A percentile compares a stretch with the other conserved stretches of the same genome.
Evolutionary conservation across 176 grass and related monocot genomes (phyloP).

Genomic region (Canna indica): DNA sequence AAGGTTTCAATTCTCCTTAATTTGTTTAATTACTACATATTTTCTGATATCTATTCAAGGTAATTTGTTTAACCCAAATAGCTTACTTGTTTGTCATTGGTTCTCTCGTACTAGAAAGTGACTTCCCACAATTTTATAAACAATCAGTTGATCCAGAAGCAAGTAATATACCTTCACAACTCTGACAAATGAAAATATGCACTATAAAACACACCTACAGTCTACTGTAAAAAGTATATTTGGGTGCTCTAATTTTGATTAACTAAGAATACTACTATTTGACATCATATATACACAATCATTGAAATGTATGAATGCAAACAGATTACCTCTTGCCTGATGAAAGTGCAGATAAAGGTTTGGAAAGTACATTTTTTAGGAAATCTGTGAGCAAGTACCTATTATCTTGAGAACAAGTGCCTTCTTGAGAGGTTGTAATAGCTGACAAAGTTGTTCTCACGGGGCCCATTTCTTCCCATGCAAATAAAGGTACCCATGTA

Average conservation of each 20-base stretch:
- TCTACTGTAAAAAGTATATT: not conserved
- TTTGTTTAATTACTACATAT: no score
- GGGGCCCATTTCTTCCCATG: no score
- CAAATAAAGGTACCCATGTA: no score
- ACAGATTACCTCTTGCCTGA: no score
- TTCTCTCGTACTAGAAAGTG: constrained; percentile 58
- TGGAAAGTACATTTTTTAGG: no score
- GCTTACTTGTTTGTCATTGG: constrained; percentile 57
- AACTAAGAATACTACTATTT: not conserved
- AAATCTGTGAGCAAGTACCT: no score
- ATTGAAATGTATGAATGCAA: not conserved
- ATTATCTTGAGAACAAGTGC: no score
- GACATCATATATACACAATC: not conserved
- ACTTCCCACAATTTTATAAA: constrained; percentile 96
- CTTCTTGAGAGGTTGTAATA: no score
- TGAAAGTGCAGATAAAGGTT: no score
- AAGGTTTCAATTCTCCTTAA: no score
- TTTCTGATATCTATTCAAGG: no score
- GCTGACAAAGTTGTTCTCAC: no score
- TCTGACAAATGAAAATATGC: constrained; percentile 18
- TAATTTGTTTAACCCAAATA: constrained; percentile 1
- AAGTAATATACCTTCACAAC: constrained; percentile 88
- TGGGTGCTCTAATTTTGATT: not conserved
- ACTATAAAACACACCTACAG: not conserved
- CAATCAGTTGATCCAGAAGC: constrained; percentile 93